phyloP scores from a whole-genome alignment of 306 rosid species.

The Urtica urens region DNA sequence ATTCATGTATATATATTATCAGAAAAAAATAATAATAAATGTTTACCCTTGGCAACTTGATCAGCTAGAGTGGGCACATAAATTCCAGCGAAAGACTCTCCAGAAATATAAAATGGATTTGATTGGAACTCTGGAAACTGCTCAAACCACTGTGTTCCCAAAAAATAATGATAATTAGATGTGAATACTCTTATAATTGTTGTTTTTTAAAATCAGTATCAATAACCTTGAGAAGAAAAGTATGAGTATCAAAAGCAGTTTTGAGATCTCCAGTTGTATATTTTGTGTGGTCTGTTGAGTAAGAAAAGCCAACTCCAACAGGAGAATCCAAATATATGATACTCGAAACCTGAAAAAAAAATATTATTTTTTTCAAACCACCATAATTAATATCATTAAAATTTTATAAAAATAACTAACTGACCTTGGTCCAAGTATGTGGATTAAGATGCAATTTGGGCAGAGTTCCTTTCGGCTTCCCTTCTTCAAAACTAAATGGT shows the following conservation, averaged over 20 bases:
- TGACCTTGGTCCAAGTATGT: slow-evolving; percentile 44
- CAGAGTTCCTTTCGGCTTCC: slow-evolving; percentile 25
- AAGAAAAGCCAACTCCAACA: slow-evolving; percentile 42
- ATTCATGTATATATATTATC: not conserved
- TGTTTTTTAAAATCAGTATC: not conserved
- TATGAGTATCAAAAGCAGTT: slow-evolving; percentile 36
- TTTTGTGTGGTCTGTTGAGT: slow-evolving; percentile 14
- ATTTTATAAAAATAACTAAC: not conserved
- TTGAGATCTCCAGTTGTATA: slow-evolving; percentile 34
- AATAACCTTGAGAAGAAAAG: slow-evolving; percentile 32
- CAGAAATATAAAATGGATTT: slow-evolving; percentile 59
- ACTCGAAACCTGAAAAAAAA: slow-evolving; percentile 31
- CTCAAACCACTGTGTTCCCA: slow-evolving; percentile 47
- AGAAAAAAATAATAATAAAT: not conserved
- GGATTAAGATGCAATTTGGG: slow-evolving; percentile 41
- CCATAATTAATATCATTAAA: not conserved
- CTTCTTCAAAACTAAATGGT: slow-evolving; percentile 39
- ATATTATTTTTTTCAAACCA: too few species aligned
- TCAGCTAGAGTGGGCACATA: slow-evolving; percentile 70
- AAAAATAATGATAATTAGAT: not conserved
- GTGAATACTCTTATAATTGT: not conserved
- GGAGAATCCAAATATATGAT: slow-evolving; percentile 49
- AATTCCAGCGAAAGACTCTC: slow-evolving; percentile 78
- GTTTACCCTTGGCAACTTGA: slow-evolving; percentile 42
- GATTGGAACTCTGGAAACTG: slow-evolving; percentile 51